A percentile compares a stretch with the other conserved stretches of the same genome.
Evolutionary conservation across 2,329 filamentous ascomycete genomes (phyloP).

Genomic region (Cercospora sojina): DNA sequence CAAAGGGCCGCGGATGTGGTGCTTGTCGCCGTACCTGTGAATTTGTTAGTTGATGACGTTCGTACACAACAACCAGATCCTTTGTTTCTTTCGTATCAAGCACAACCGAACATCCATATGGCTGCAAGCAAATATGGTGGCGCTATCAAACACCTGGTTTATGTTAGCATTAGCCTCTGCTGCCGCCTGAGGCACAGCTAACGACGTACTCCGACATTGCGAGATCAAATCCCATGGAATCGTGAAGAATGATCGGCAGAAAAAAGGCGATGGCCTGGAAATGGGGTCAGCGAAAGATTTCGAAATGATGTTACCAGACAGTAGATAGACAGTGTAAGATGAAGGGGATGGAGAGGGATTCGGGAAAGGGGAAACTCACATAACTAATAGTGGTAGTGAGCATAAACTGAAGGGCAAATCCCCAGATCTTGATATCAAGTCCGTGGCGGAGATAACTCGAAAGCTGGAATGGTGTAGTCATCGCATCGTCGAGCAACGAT

Average conservation of each 20-base stretch:
- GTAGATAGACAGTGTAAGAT: too few species aligned
- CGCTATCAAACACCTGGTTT: constrained; percentile 32
- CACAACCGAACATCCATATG: constrained; percentile 35
- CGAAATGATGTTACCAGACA: not conserved
- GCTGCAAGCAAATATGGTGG: constrained; percentile 41
- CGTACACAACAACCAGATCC: too few species aligned
- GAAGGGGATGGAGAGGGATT: too few species aligned
- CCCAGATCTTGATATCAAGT: constrained; percentile 56
- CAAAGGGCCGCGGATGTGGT: constrained; percentile 39
- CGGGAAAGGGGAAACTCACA: constrained; percentile 4
- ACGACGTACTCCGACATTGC: constrained; percentile 28
- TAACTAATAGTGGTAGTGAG: constrained; percentile 55
- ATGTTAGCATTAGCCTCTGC: not conserved
- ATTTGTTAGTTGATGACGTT: not conserved
- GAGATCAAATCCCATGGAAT: constrained; percentile 38
- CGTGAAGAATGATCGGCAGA: constrained; percentile 41
- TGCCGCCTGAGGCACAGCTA: not conserved
- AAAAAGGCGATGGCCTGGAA: constrained; percentile 36
- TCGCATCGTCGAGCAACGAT: constrained; percentile 54
- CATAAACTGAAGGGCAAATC: constrained; percentile 49
- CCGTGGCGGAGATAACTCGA: constrained; percentile 38
- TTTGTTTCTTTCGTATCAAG: too few species aligned
- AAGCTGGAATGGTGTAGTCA: constrained; percentile 49
- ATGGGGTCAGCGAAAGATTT: not conserved
- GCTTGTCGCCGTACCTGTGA: constrained; percentile 34